phyloP scores from a whole-genome alignment of 805 yeast species.

The Candida golubevii region DNA sequence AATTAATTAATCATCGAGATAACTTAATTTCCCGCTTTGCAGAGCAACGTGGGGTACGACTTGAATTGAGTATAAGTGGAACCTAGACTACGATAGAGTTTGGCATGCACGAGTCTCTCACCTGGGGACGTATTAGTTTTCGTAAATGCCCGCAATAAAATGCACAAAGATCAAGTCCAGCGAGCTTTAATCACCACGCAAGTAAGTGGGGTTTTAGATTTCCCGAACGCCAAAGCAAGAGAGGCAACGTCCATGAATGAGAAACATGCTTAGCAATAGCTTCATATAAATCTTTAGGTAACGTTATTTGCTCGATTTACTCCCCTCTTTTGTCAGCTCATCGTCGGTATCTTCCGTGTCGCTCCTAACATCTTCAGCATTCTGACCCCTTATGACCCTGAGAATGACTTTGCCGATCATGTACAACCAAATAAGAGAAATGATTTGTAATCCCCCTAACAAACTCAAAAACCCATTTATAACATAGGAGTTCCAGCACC shows the following conservation, averaged over 20 bases:
- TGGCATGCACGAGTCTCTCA: too few species aligned
- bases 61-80: too few species aligned
- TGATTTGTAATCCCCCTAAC: conserved; percentile 60
- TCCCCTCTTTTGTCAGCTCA: conserved; percentile 15
- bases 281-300: neutral
- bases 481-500: conserved; percentile 48
- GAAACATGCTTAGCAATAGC: neutral
- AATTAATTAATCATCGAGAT: too few species aligned
- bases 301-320: conserved; percentile 2
- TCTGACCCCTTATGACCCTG: conserved; percentile 64
- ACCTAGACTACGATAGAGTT: too few species aligned
- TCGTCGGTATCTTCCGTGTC: conserved; percentile 62
- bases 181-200: too few species aligned
- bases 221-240: neutral
- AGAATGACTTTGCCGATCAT: conserved; percentile 67
- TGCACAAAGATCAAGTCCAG: too few species aligned
- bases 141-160: too few species aligned
- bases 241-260: neutral
- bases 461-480: conserved; percentile 49
- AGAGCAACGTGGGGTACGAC: too few species aligned
- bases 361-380: conserved; percentile 85
- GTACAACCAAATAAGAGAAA: conserved; percentile 70
- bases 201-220: neutral
- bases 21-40: too few species aligned
- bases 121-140: too few species aligned